These are phyloP conservation scores for Oidiodendron maius DNA, from an alignment of 495 filamentous ascomycete species.

Conservation along the genomic window DNA sequence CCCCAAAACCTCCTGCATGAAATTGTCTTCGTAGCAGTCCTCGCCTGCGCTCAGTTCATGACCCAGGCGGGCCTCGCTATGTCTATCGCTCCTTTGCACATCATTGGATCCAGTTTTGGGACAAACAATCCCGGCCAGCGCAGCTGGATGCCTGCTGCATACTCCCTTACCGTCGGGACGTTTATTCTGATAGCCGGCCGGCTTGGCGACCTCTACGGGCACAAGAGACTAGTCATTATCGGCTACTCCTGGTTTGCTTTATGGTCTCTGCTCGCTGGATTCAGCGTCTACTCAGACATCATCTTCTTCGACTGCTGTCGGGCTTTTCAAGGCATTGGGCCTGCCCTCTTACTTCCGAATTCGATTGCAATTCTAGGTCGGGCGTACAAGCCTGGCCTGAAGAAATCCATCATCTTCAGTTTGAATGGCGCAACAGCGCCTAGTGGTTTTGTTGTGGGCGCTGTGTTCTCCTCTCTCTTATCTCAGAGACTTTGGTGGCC, in stretches of 20 bases:
- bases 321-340: conserved; percentile 55
- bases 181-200: conserved; percentile 61
- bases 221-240: conserved; percentile 52
- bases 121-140: conserved; percentile 33
- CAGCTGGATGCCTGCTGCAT: conserved; percentile 44
- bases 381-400: conserved; percentile 43
- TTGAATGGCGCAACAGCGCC: conserved; percentile 60
- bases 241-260: conserved; percentile 58
- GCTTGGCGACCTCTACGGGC: conserved; percentile 59
- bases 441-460: conserved; percentile 44
- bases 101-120: conserved; percentile 42
- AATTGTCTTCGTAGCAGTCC: conserved; percentile 12
- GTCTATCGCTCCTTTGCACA: conserved; percentile 32
- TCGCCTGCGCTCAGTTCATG: conserved; percentile 22
- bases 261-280: conserved; percentile 56
- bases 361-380: conserved; percentile 54
- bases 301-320: conserved; percentile 55
- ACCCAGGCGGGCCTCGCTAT: conserved; percentile 34
- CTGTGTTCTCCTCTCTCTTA: conserved; percentile 44
- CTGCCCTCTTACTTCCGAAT: conserved; percentile 57
- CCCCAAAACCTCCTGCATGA: conserved; percentile 7
- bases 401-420: conserved; percentile 59
- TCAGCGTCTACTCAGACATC: conserved; percentile 35
- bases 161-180: conserved; percentile 53
- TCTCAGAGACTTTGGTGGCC: conserved; percentile 55